These are phyloP conservation scores for Leersia perrieri DNA, from an alignment of 176 grass and related monocot genomes.

Conservation along the genomic window DNA sequence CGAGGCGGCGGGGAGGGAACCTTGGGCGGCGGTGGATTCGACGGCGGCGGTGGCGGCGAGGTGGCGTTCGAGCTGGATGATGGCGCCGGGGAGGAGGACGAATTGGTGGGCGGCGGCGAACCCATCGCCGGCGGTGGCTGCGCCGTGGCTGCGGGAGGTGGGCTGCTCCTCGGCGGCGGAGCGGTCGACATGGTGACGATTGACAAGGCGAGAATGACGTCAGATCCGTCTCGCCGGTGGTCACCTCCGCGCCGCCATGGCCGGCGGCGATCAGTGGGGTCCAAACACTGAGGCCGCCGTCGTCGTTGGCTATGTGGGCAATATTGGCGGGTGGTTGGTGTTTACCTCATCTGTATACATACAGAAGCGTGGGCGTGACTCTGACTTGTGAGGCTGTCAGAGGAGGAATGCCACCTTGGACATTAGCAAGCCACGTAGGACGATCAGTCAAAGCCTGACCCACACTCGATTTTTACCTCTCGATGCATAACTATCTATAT, in stretches of 20 bases:
- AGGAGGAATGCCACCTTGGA: constrained; percentile 12
- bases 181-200: constrained; percentile 36
- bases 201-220: background rate
- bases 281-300: no score
- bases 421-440: background rate
- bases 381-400: constrained; percentile 16
- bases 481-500: no score
- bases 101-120: background rate
- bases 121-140: constrained; percentile 8
- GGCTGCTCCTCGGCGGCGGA: constrained; percentile 13
- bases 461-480: no score
- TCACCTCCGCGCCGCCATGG: background rate
- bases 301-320: background rate
- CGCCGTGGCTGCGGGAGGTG: background rate
- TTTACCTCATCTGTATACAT: constrained; percentile 40
- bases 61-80: constrained; percentile 23
- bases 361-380: background rate
- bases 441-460: background rate
- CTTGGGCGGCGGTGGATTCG: constrained; percentile 19
- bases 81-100: constrained; percentile 29
- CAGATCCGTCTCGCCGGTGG: background rate
- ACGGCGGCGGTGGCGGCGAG: constrained; percentile 28
- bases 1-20: background rate
- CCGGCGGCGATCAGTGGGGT: background rate
- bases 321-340: constrained; percentile 50